These are phyloP conservation scores for Claviceps arundinis DNA, from an alignment of 2,329 filamentous ascomycete species.

Conservation along the genomic window DNA sequence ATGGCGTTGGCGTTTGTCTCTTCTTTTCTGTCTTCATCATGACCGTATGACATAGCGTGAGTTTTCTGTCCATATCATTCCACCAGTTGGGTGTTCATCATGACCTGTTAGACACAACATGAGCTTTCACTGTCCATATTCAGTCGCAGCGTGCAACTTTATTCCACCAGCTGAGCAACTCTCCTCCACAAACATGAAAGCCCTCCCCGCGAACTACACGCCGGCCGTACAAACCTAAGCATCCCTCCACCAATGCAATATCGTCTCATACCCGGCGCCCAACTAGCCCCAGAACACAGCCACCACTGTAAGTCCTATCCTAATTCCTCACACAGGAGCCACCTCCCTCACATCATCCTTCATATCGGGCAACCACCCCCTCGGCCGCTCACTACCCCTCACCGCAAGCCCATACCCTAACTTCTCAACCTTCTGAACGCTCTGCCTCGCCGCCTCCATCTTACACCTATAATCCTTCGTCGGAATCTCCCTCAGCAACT, in stretches of 20 bases:
- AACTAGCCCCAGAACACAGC: neutral
- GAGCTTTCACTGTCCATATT: too few relatives aligned
- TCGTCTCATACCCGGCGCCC: too few relatives aligned
- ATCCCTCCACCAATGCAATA: too few relatives aligned
- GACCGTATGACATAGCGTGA: neutral
- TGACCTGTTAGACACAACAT: too few relatives aligned
- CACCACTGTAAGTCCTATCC: neutral
- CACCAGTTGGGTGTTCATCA: too few relatives aligned
- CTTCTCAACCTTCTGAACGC: constrained; percentile 87
- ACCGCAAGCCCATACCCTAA: constrained; percentile 80
- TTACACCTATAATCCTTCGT: constrained; percentile 58
- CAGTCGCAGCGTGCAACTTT: too few relatives aligned
- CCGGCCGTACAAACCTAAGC: too few relatives aligned
- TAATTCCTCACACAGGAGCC: constrained; percentile 14
- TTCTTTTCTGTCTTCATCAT: neutral
- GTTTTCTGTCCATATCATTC: too few relatives aligned
- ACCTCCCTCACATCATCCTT: constrained; percentile 21
- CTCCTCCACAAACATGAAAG: neutral
- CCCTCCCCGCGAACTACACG: too few relatives aligned
- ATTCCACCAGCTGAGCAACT: neutral
- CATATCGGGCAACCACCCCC: constrained; percentile 82
- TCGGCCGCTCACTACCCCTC: constrained; percentile 74
- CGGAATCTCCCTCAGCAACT: constrained; percentile 51
- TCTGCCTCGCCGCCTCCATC: constrained; percentile 71
- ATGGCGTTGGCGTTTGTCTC: too few relatives aligned